Evolutionary conservation across 2,329 filamentous ascomycete species (phyloP), one percentile per base, ranked within the genome.

Genomic region (Nemania diffusa): DNA sequence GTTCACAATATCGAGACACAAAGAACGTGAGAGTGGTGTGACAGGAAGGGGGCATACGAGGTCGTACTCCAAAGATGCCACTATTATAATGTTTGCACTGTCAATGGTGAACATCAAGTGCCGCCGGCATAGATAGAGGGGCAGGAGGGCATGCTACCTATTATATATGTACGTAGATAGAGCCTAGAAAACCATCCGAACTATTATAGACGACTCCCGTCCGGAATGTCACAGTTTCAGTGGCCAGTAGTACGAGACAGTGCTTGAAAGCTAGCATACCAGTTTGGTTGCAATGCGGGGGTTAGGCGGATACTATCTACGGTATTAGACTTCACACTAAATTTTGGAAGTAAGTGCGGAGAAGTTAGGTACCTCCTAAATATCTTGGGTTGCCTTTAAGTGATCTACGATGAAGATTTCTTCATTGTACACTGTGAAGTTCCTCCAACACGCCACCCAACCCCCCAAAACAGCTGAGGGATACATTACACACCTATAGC

Each of bases 231-330:
- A 56, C 27, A 17, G 8, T 55, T 57, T 46, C 40, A 32, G 44
- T 9, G 8, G 11, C 13, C 22, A 6, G 22, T 52, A 27, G 27
- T 27, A 4, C 22, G 22, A 13, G 37, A 70, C 68, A 66, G 68
- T 70, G 62, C 42, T 13, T 22, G 20, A 20, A 22, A 17, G 5
- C n/a, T 58, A 62, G 32, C 40, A 37, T 51, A 6, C 27, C 20
- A 56, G 60, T 61, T 62, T 58, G 24, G 53, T 57, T 29, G 24
- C n/a, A 62, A 40, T 56, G 68, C 63, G 65, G 66, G 67, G 68
- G 68, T 68, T 64, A 62, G 24, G 7, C 13, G 17, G 22, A 22
- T 66, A 66, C 66, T 50, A 13, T 5, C 9, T 7, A 9, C 17
- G 7, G 5, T 4, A 24, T 24, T 8, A 1, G 20, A 13, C 9